These are phyloP conservation scores for Monascus ruber DNA, from an alignment of 2,329 filamentous ascomycete genomes.

Conservation along the genomic window DNA sequence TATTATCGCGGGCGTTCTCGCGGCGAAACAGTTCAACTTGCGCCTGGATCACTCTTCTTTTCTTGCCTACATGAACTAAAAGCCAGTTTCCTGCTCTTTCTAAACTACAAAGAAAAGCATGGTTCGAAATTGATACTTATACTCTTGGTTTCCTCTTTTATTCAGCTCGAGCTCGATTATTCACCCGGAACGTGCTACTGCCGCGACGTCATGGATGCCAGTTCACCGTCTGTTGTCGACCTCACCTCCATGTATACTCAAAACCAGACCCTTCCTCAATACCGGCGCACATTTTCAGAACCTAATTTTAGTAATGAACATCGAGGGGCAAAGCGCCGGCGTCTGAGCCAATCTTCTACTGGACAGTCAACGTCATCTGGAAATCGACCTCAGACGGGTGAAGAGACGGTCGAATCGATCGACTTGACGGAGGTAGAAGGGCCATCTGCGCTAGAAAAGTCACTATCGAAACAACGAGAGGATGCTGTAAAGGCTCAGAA, in stretches of 20 bases:
- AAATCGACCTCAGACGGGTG: background rate
- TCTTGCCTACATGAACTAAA: background rate
- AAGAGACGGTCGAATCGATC: slow-evolving; percentile 34
- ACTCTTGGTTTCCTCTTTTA: too few relatives aligned
- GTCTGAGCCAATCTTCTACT: background rate
- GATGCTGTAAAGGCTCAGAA: slow-evolving; percentile 40
- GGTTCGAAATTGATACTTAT: too few relatives aligned
- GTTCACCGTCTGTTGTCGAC: too few relatives aligned
- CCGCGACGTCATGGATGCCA: too few relatives aligned
- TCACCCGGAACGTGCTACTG: too few relatives aligned
- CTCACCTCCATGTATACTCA: too few relatives aligned
- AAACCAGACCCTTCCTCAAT: too few relatives aligned
- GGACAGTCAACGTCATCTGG: slow-evolving; percentile 3
- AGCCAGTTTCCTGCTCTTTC: too few relatives aligned
- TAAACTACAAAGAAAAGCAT: too few relatives aligned
- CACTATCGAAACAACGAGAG: slow-evolving; percentile 42
- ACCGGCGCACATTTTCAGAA: background rate
- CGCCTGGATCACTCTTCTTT: background rate
- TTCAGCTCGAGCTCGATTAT: too few relatives aligned
- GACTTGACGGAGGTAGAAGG: slow-evolving; percentile 39
- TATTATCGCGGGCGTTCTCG: background rate
- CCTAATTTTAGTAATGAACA: background rate
- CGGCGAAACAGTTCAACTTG: background rate
- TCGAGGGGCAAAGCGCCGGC: slow-evolving; percentile 8
- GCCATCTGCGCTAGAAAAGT: slow-evolving; percentile 29